Evolutionary conservation across 179 eudicot species (phyloP).

Genomic region (Beta macrorhiza): DNA sequence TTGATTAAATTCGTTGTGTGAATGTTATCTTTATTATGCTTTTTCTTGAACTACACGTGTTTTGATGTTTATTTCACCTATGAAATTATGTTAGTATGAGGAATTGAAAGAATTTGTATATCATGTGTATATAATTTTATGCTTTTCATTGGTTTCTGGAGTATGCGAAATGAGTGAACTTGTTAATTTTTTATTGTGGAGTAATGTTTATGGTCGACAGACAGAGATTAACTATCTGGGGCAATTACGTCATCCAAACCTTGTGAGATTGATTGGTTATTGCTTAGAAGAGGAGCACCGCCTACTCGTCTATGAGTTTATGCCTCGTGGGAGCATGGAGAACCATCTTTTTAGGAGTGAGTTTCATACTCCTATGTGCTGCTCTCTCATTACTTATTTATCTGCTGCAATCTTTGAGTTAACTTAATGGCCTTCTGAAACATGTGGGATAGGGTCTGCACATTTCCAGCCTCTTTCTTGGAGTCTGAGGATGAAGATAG

Average conservation of each 20-base stretch:
- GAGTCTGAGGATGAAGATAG: conserved; percentile 46
- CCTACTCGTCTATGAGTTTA: conserved; percentile 46
- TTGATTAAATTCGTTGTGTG: neutral
- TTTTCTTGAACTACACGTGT: neutral
- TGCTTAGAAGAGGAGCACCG: conserved; percentile 53
- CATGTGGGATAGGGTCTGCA: conserved; percentile 35
- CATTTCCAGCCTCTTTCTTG: conserved; percentile 50
- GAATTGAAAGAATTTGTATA: neutral
- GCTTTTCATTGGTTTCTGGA: neutral
- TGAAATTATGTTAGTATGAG: neutral
- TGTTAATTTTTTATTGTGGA: neutral
- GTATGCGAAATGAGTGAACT: neutral
- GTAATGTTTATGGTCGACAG: conserved; percentile 25
- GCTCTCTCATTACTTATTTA: neutral
- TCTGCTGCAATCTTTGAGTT: neutral
- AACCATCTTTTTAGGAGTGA: conserved; percentile 48
- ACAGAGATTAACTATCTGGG: conserved; percentile 47
- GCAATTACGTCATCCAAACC: conserved; percentile 42
- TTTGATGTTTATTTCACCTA: neutral
- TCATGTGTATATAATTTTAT: neutral
- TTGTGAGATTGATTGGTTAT: conserved; percentile 49
- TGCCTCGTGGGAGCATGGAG: conserved; percentile 52
- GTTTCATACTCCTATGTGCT: conserved; percentile 7
- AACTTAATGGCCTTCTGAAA: neutral
- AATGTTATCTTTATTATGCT: neutral